Evolutionary conservation across 2,329 filamentous ascomycete genomes (phyloP), one percentile per base, ranked within the genome.

Genomic region (Xylariaceae sp.): DNA sequence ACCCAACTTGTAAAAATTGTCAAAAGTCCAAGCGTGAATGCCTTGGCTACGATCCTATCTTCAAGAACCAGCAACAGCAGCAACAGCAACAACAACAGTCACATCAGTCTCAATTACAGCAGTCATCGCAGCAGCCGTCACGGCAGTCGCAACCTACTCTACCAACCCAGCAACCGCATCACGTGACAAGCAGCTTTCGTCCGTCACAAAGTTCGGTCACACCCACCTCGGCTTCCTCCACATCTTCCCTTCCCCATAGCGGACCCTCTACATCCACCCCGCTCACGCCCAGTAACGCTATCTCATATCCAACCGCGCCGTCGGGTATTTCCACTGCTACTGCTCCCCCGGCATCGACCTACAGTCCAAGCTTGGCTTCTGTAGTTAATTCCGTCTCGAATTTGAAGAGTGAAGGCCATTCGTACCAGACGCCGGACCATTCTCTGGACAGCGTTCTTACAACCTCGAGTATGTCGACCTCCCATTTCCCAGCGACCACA

Each of bases 1-100:
- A 96, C 72, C 94, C 94, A 27, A 85, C 87, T 57, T 99, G 94
- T 78, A 86, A 90, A 74, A 90, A 94, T 69, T 94, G 89, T 74
- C 86, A 87, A 68, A 94, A 94, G 72, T 91, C 87, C 63, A 94
- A 92, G 74, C 88, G 89, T 67, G 88, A 92, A 66, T 94, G 89
- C 68, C 70, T 91, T 47, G 89, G 89, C 53, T 94, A 94, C 80
- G 89, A 94, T 67, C 88, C 89, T 39, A 89, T 92, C 66, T 94
- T 92, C 75, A 89, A 90, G 72, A 81, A 81, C 62, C 81, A 86
- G 65, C 66, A 64, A 47, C 56, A 58, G 35, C 40, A 86, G 64
- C 64, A 63, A 35, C 63, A 62, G 32, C 64, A 67, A 32, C 83
- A 84, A 9, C 57, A 57, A 12, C 59, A 56, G 40, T 51, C 51